Base-by-base conservation (phyloP, 2,329 filamentous ascomycete genomes). In the Diaporthe batatas region DNA sequence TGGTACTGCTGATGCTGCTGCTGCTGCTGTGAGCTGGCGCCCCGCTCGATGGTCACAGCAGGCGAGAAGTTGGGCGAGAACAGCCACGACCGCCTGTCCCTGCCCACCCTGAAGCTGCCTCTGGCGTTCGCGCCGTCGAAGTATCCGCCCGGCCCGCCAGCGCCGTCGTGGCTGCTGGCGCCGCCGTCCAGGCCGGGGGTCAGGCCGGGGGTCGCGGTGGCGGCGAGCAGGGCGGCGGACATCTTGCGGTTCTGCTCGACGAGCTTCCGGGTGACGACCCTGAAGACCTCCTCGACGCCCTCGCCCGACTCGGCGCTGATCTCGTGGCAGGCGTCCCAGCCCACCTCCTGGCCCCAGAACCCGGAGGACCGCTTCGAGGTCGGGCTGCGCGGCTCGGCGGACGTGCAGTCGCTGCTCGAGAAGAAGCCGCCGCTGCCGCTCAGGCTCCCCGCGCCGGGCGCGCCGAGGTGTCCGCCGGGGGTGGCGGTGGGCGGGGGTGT, bases 271-370 rank as follows among this genome's bases (percentile, higher is more conserved):
- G 89, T 87, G 18, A 91, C 89, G 54, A 91, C 89, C 25, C 96
- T 89, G 78, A 98, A 98, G 0, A 99, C 95, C 83, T 98, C 96
- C 78, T 98, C 96, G 23, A 99, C 95, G 23, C 96, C 96, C 85
- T 98, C 95, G 72, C 95, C 95, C 79, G 92, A 95, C 86, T 97
- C 96, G 62, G 96, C 95, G 77, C 92, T 95, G 79, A 99, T 96
- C 84, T 99, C 96, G 82, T 98, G 96, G 81, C 96, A 98, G 75
- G 95, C 97, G 79, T 98, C 95, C 95, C 96, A 98, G 68, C 95
- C 95, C 7, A 95, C 91, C 80, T 98, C 95, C 81, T 96, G 94
- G 29, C 92, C 94, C 95, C 95, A 98, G 83, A 95, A 94, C 1
- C 93, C 92, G 49, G 90, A 93, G 78, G 90, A 93, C 54, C 91